phyloP scores from a whole-genome alignment of 208 protist genomes.

The Acanthamoeba healyi region DNA sequence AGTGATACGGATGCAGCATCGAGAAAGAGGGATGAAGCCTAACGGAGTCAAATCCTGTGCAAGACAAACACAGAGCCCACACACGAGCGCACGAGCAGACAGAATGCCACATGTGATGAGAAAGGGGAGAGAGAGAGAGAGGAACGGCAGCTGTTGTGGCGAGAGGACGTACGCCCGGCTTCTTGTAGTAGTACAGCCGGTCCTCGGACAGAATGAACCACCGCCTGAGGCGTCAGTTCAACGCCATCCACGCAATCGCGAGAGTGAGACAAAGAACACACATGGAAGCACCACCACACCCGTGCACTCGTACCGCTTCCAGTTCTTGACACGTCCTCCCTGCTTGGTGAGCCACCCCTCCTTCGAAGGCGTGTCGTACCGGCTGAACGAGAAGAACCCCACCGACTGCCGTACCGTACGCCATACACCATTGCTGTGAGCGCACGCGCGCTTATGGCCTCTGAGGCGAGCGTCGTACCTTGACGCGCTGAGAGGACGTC shows the following conservation, averaged over 20 bases:
- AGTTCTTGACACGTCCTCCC: background rate
- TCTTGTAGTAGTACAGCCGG: constrained; percentile 54
- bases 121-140: too few relatives aligned
- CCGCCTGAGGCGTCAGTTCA: background rate
- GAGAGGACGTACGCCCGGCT: background rate
- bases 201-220: constrained; percentile 33
- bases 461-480: background rate
- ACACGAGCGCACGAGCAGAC: background rate
- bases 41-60: constrained; percentile 29
- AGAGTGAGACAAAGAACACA: too few relatives aligned
- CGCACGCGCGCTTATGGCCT: background rate
- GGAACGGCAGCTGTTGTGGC: too few relatives aligned
- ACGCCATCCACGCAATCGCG: too few relatives aligned
- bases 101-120: too few relatives aligned
- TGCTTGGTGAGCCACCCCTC: constrained; percentile 47
- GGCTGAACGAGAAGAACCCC: constrained; percentile 50
- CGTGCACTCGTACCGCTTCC: background rate
- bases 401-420: background rate
- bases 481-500: background rate
- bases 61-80: too few relatives aligned
- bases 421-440: background rate
- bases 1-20: constrained; percentile 20
- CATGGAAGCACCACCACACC: too few relatives aligned
- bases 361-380: constrained; percentile 8
- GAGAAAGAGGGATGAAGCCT: constrained; percentile 32